Evolutionary conservation across 2,329 filamentous ascomycete genomes (phyloP), one percentile per base, ranked within the genome.

Genomic region (Venturia carpophila): DNA sequence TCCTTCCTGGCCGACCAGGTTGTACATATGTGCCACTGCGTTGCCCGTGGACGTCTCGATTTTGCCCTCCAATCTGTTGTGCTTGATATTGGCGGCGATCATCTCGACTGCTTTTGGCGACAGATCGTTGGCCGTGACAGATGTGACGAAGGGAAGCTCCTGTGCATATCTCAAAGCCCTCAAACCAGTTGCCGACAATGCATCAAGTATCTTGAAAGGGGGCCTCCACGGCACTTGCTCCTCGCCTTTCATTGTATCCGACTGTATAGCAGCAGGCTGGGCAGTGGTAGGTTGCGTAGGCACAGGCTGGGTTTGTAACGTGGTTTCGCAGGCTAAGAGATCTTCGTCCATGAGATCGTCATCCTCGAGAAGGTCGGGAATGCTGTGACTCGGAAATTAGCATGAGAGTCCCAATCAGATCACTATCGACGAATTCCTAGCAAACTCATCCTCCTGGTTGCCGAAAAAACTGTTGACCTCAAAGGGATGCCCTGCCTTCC

Each of bases 21-120:
- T 83, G 75, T 97, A 97, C 93, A 99, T 97, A 76, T 96, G 91
- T 4, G 86, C 87, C 60, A 94, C 84, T 0, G 94, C 94, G 77
- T 97, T 93, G 56, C 90, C 89, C 42, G 87, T 87, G 41, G 87
- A 88, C 5, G 90, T 84, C 4, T 81, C 83, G 66, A 97, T 88
- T 70, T 86, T 89, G 60, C 85, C 81, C 56, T 84, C 79, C 1
- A 96, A 81, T 17, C 83, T 82, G 74, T 97, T 99, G 77, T 97
- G 89, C 68, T 87, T 80, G 43, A 94, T 87, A 72, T 99, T 99
- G 69, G 88, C 81, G 71, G 86, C 84, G 74, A 99, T 97, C 4
- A 90, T 87, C 62, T 88, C 82, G 1, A 91, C 88, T 1, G 92
- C 92, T 0, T 86, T 84, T 17, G 83, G 77, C 1, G 91, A 91